Base-by-base conservation (phyloP, 1,139 yeast genomes). In the Diutina rugosa region DNA sequence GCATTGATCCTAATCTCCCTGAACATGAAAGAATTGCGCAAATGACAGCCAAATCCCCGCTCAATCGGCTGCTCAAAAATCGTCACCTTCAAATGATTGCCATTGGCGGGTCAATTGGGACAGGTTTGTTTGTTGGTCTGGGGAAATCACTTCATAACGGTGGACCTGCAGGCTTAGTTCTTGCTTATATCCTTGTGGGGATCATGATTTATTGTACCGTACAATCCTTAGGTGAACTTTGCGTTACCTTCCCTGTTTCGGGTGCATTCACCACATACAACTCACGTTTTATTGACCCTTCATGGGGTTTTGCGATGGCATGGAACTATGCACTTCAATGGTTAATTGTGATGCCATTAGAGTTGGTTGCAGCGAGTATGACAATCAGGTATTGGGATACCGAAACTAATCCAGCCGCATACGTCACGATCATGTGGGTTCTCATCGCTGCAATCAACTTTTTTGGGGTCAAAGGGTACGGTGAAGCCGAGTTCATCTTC, bases 91-190 rank as follows among this genome's bases (percentile, higher is more conserved):
- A 85, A 65, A 86, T 88, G 89, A 84, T 89, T 67, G 95, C 95
- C 55, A 84, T 89, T 63, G 96, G 96, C 65, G 95, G 95, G 61
- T 79, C 90, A 56, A 87, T 89, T 61, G 96, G 96, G 70, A 95
- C 7, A 91, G 90, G 54, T 70, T 54, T 54, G 45, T 54, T 54
- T 29, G 47, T 54, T 7, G 55, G 55, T 29, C 14, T 18, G 21
- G 55, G 55, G 6, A 29, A 45, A 26, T 12, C 46, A 12, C 46
- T 53, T 26, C 48, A 29, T 21, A 73, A 78, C 41, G 55, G 55
- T 28, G 55, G 55, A 1, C 55, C 55, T 3, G 55, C 49, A 18
- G 41, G 41, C 6, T 35, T 53, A 49, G 41, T 53, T 6, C 46
- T 53, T 30, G 55, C 55, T 5, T 53, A 44, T 35, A 41, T 53